phyloP scores from a whole-genome alignment of 1,284 basidiomycete genomes.

The Ganoderma resinaceum region DNA sequence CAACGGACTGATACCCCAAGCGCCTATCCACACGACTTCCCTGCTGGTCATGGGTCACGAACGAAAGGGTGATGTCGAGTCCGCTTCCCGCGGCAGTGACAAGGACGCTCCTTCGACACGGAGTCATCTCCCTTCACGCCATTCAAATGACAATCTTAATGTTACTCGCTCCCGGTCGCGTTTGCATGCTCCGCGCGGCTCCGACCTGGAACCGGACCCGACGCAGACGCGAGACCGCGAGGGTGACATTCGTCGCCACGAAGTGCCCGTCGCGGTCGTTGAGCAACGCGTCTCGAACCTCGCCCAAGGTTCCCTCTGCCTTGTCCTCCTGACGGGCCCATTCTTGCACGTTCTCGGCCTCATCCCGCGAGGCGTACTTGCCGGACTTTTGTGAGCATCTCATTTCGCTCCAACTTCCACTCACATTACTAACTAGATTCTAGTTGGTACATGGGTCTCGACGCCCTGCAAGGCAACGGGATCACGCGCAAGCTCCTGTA shows the following conservation, averaged over 20 bases:
- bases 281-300: constrained; percentile 92
- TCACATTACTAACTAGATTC: constrained; percentile 16
- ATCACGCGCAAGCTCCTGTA: constrained; percentile 88
- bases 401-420: constrained; percentile 9
- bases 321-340: constrained; percentile 82
- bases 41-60: constrained; percentile 77
- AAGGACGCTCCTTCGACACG: not conserved
- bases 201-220: constrained; percentile 42
- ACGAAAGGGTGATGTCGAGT: constrained; percentile 53
- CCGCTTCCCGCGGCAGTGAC: constrained; percentile 21
- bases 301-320: constrained; percentile 81
- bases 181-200: constrained; percentile 31
- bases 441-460: constrained; percentile 92
- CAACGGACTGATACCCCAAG: constrained; percentile 96
- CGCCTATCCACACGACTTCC: constrained; percentile 92
- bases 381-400: constrained; percentile 71
- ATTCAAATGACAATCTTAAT: not conserved
- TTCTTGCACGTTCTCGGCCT: constrained; percentile 82
- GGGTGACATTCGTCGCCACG: constrained; percentile 43
- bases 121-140: not conserved
- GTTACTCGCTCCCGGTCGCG: constrained; percentile 28
- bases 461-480: constrained; percentile 84
- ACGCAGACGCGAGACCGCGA: constrained; percentile 36
- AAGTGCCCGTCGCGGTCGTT: constrained; percentile 81
- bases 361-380: constrained; percentile 79